Conservation (phyloP, 192 early-diverging fungal genomes). For the Helicostylum pulchrum region DNA sequence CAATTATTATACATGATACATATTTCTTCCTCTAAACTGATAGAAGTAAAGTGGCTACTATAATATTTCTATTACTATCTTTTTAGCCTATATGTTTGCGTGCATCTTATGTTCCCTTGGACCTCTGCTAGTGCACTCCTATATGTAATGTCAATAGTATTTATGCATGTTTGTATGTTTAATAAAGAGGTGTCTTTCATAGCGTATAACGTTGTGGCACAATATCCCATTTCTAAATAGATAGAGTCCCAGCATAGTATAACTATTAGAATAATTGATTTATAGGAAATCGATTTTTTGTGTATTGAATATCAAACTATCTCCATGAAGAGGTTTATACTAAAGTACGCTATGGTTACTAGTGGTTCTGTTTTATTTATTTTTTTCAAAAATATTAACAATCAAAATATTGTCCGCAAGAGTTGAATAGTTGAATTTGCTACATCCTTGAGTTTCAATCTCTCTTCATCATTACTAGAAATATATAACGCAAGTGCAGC, state of each 20-base stretch:
- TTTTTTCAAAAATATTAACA: not conserved
- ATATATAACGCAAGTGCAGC: not conserved
- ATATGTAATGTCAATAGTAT: too few species aligned
- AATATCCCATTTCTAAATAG: slow-evolving; percentile 8
- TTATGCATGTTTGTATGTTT: slow-evolving; percentile 3
- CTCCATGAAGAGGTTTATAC: not conserved
- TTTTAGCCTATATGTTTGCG: too few species aligned
- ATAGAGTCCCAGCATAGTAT: too few species aligned
- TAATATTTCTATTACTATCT: too few species aligned
- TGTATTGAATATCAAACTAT: not conserved
- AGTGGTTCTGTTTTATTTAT: not conserved
- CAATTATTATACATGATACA: too few species aligned
- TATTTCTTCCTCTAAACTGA: too few species aligned
- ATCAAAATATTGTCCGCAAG: not conserved
- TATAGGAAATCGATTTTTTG: too few species aligned
- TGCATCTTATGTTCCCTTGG: too few species aligned
- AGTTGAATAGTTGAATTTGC: slow-evolving; percentile 4
- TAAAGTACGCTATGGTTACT: not conserved
- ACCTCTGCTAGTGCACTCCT: too few species aligned
- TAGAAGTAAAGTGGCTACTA: too few species aligned
- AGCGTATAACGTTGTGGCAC: not conserved
- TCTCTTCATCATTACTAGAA: slow-evolving; percentile 4
- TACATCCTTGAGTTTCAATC: slow-evolving; percentile 4
- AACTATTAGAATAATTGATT: too few species aligned
- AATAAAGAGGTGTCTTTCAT: not conserved